These are phyloP conservation scores for Serendipita sp. DNA, from an alignment of 768 basidiomycete genomes.

Conservation along the genomic window DNA sequence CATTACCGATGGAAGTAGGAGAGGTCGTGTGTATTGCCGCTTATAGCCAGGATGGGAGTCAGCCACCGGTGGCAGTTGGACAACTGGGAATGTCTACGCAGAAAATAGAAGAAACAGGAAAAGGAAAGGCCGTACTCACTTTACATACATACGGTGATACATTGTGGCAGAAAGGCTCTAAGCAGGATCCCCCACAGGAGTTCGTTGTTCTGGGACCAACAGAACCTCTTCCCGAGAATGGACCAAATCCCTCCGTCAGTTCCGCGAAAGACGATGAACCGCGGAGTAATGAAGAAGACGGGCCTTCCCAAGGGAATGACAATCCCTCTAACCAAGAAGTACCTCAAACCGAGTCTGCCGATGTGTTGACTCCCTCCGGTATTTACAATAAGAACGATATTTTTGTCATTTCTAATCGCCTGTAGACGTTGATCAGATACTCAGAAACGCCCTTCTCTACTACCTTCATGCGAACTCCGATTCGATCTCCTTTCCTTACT, in stretches of 20 bases:
- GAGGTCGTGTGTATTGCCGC: constrained; percentile 52
- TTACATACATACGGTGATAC: constrained; percentile 65
- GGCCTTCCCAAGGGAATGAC: background rate
- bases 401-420: background rate
- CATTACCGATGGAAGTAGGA: constrained; percentile 13
- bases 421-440: background rate
- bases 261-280: constrained; percentile 5
- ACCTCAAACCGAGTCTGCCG: constrained; percentile 23
- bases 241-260: no score
- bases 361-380: background rate
- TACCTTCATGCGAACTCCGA: background rate
- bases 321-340: background rate
- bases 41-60: constrained; percentile 23
- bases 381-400: background rate
- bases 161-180: constrained; percentile 60
- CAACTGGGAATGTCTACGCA: constrained; percentile 44
- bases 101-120: constrained; percentile 31
- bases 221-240: no score
- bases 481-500: constrained; percentile 14
- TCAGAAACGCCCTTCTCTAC: background rate
- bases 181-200: constrained; percentile 35
- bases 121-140: constrained; percentile 65
- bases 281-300: background rate
- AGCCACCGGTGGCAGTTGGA: constrained; percentile 59
- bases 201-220: constrained; percentile 12